phyloP scores from a whole-genome alignment of 192 early-diverging fungal species.

The Neocallimastix lanati region DNA sequence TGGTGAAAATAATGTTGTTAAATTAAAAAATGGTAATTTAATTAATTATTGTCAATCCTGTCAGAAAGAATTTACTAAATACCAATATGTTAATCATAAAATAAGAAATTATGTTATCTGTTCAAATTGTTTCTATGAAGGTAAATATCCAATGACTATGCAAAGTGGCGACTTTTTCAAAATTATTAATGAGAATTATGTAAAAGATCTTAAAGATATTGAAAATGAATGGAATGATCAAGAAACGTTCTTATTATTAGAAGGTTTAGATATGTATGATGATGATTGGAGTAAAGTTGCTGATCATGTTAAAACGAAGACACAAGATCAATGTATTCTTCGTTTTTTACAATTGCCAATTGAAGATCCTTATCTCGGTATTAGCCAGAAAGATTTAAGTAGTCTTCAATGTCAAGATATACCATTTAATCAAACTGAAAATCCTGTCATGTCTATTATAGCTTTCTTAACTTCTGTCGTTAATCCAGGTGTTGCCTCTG shows the following conservation, averaged over 20 bases:
- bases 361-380: conserved; percentile 7
- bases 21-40: background rate
- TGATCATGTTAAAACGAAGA: conserved; percentile 78
- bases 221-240: conserved; percentile 57
- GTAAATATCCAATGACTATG: conserved; percentile 73
- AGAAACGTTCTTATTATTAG: conserved; percentile 71
- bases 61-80: conserved; percentile 18
- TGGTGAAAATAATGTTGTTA: background rate
- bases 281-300: conserved; percentile 86
- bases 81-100: conserved; percentile 60
- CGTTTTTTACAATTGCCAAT: conserved; percentile 32
- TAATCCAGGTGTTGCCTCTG: conserved; percentile 66
- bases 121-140: conserved; percentile 74
- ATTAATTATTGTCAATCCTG: background rate
- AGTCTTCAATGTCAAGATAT: conserved; percentile 44
- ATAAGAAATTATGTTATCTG: conserved; percentile 56
- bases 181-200: conserved; percentile 18
- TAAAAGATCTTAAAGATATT: conserved; percentile 2
- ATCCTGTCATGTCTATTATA: conserved; percentile 79
- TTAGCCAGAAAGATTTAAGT: conserved; percentile 17
- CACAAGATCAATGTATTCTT: conserved; percentile 76
- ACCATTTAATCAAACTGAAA: conserved; percentile 66
- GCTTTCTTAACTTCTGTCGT: conserved; percentile 76
- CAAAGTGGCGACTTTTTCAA: conserved; percentile 78
- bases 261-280: conserved; percentile 84